These are phyloP conservation scores for Kodamaea arcana DNA, from an alignment of 1,139 yeast species.

Conservation along the genomic window DNA sequence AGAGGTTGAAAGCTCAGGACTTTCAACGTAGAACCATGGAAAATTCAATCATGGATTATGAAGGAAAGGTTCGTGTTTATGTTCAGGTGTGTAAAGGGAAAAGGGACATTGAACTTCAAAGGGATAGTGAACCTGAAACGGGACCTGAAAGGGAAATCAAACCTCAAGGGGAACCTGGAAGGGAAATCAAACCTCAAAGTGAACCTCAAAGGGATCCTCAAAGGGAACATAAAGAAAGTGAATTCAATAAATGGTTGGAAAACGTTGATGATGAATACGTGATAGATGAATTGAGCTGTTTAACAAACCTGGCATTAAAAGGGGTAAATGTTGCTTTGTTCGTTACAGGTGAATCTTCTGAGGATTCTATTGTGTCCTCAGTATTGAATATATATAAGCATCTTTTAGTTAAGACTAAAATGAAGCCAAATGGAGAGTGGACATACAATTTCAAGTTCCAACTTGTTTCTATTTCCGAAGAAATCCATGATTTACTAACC, in stretches of 20 bases:
- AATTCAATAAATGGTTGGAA: slow-evolving; percentile 20
- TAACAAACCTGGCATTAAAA: slow-evolving; percentile 15
- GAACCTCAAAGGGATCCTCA: too few species aligned
- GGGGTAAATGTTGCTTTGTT: slow-evolving; percentile 20
- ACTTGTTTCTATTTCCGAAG: slow-evolving; percentile 3
- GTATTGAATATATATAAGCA: slow-evolving; percentile 12
- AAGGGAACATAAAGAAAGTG: slow-evolving; percentile 3
- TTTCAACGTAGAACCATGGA: slow-evolving; percentile 40
- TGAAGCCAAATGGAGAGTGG: slow-evolving; percentile 2
- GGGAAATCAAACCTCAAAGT: too few species aligned
- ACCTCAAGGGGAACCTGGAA: too few species aligned
- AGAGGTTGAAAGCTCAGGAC: slow-evolving; percentile 21
- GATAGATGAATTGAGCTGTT: slow-evolving; percentile 19
- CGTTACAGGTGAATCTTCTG: slow-evolving; percentile 12
- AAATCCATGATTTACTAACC: slow-evolving; percentile 5
- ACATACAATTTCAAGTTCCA: slow-evolving; percentile 13
- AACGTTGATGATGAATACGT: slow-evolving; percentile 9
- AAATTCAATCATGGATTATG: slow-evolving; percentile 49
- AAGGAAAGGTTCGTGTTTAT: slow-evolving; percentile 35
- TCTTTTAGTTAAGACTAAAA: slow-evolving; percentile 7
- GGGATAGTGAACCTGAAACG: too few species aligned
- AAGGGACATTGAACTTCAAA: too few species aligned
- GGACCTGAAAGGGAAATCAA: too few species aligned
- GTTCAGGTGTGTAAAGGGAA: slow-evolving; percentile 5
- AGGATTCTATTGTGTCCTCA: slow-evolving; percentile 8